These are phyloP conservation scores for Emmonsiellopsis sp. DNA, from an alignment of 2,329 filamentous ascomycete genomes.

Conservation along the genomic window DNA sequence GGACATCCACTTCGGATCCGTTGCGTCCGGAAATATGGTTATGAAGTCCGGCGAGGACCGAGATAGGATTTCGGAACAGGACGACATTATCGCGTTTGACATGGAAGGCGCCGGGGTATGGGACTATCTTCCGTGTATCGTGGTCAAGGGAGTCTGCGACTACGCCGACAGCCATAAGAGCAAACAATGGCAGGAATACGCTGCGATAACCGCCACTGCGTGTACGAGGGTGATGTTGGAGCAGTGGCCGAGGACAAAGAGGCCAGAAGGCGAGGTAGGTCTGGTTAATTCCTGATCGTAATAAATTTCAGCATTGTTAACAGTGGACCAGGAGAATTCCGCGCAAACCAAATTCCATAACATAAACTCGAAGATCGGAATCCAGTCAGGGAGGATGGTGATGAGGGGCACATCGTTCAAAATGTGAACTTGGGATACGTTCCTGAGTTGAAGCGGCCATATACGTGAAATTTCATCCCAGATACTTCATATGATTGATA, in stretches of 20 bases:
- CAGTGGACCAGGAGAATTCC: neutral
- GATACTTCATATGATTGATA: too few species aligned
- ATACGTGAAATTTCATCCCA: too few species aligned
- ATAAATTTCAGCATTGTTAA: neutral
- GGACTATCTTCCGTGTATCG: neutral
- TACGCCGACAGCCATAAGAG: neutral
- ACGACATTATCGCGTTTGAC: neutral
- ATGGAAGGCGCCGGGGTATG: neutral
- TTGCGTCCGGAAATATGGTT: neutral
- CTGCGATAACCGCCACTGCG: neutral
- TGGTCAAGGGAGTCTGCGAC: neutral
- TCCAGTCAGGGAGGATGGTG: neutral
- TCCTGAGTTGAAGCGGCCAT: too few species aligned
- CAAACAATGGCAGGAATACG: neutral
- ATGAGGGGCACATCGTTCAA: neutral
- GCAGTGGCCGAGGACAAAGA: neutral
- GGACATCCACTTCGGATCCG: neutral
- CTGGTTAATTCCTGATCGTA: neutral
- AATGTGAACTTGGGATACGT: too few species aligned
- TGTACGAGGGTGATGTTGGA: neutral
- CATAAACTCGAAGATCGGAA: neutral
- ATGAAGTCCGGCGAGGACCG: neutral
- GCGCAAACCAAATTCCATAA: neutral
- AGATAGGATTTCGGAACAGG: neutral
- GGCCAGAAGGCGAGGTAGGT: neutral